Evolutionary conservation across 768 basidiomycete species (phyloP).

Genomic region (Collybia sp.): DNA sequence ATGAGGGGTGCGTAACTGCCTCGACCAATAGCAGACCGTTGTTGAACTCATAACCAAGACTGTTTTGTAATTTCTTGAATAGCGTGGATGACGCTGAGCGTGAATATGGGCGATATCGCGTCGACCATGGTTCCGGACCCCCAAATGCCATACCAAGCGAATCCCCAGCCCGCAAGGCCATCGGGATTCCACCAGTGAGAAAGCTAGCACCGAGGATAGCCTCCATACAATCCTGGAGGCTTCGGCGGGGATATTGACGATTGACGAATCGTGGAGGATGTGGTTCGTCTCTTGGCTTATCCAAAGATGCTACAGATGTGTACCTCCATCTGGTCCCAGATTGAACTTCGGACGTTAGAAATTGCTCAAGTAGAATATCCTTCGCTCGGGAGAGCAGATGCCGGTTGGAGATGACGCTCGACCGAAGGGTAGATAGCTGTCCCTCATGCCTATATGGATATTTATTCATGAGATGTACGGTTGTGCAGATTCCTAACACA

Average conservation of each 20-base stretch:
- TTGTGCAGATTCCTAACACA: constrained; percentile 71
- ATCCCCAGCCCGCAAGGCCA: constrained; percentile 61
- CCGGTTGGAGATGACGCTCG: constrained; percentile 63
- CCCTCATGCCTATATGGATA: constrained; percentile 82
- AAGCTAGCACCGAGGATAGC: constrained; percentile 78
- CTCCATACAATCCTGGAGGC: constrained; percentile 88
- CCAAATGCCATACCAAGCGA: constrained; percentile 71
- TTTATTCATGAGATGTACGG: constrained; percentile 72
- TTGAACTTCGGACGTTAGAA: constrained; percentile 55
- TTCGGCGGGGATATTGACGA: constrained; percentile 57
- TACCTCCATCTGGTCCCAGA: constrained; percentile 58
- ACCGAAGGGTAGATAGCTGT: constrained; percentile 63
- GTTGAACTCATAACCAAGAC: constrained; percentile 67
- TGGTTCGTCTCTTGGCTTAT: constrained; percentile 7
- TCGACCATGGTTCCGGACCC: constrained; percentile 60
- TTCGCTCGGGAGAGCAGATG: constrained; percentile 66
- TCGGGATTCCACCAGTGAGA: constrained; percentile 63
- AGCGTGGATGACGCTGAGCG: constrained; percentile 35
- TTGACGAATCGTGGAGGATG: constrained; percentile 23
- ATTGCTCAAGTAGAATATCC: constrained; percentile 56
- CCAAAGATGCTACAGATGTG: constrained; percentile 30
- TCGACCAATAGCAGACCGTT: constrained; percentile 61
- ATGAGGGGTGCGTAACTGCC: constrained; percentile 86
- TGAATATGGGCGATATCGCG: constrained; percentile 42
- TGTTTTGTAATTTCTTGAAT: constrained; percentile 53